Conservation (phyloP, 2,329 filamentous ascomycete species). For the Drechslerella coelobrocha region DNA sequence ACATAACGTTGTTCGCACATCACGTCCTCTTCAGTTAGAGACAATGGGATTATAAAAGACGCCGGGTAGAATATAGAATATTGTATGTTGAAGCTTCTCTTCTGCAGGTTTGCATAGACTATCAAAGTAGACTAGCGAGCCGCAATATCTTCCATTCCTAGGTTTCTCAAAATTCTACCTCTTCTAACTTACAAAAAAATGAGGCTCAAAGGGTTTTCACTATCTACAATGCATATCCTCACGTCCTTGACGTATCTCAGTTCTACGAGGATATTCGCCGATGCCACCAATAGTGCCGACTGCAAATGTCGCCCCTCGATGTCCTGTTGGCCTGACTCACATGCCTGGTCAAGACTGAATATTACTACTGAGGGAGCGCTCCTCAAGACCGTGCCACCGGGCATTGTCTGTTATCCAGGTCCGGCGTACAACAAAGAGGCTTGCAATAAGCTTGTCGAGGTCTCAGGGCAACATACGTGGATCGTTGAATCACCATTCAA, state of each 20-base stretch:
- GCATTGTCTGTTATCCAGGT: constrained; percentile 56
- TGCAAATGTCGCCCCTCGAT: constrained; percentile 52
- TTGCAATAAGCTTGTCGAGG: constrained; percentile 52
- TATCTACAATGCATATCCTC: constrained; percentile 23
- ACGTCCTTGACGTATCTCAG: constrained; percentile 27
- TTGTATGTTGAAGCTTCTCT: not conserved
- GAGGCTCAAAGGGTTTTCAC: constrained; percentile 9
- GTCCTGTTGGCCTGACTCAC: constrained; percentile 57
- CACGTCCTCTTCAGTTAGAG: not conserved
- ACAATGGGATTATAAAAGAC: not conserved
- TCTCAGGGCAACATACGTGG: constrained; percentile 56
- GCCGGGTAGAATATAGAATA: not conserved
- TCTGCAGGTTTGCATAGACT: no score
- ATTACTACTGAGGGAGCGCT: constrained; percentile 58
- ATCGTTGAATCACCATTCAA: constrained; percentile 56
- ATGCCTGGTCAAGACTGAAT: constrained; percentile 58
- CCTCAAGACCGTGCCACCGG: constrained; percentile 57
- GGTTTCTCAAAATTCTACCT: not conserved
- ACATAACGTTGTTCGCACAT: constrained; percentile 21
- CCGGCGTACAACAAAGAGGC: constrained; percentile 50
- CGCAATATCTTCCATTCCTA: not conserved
- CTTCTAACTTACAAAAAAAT: constrained; percentile 25
- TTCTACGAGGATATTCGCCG: constrained; percentile 24
- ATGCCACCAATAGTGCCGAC: constrained; percentile 11
- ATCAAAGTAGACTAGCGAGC: not conserved